Evolutionary conservation across 352 stramenopile genomes (phyloP).

Genomic region (Pythium aphanidermatum): DNA sequence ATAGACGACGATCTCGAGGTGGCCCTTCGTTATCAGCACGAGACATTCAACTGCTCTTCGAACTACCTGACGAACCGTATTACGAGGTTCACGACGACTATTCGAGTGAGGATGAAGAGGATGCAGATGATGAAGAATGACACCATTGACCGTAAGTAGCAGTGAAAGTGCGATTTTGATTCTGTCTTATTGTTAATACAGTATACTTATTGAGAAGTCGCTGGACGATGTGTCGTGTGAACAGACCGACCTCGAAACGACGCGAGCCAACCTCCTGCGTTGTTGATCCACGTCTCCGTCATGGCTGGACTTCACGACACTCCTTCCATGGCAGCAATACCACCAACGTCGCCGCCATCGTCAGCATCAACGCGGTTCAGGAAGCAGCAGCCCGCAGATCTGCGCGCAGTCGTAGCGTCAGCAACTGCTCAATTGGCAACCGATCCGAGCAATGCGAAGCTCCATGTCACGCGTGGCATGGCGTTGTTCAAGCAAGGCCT

Average conservation of each 20-base stretch:
- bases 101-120: conserved; percentile 71
- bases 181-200: not conserved
- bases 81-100: conserved; percentile 75
- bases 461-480: conserved; percentile 62
- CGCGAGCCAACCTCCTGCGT: too few species aligned
- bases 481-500: conserved; percentile 76
- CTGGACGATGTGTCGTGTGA: too few species aligned
- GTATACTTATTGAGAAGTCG: too few species aligned
- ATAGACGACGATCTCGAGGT: conserved; percentile 23
- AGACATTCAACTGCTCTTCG: conserved; percentile 65
- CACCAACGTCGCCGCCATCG: not conserved
- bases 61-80: conserved; percentile 60
- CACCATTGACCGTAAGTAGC: conserved; percentile 2
- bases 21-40: conserved; percentile 14
- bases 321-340: not conserved
- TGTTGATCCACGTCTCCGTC: too few species aligned
- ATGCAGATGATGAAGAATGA: conserved; percentile 44
- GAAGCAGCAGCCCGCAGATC: conserved; percentile 51
- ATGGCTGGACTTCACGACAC: too few species aligned
- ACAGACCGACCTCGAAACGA: too few species aligned
- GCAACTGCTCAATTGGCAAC: conserved; percentile 61
- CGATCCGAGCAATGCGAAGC: conserved; percentile 52
- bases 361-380: conserved; percentile 25
- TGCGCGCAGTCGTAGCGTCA: conserved; percentile 67
- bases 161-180: too few species aligned